Base-by-base conservation (phyloP, 75 land plant genomes). In the Adiantum capillusveneris region DNA sequence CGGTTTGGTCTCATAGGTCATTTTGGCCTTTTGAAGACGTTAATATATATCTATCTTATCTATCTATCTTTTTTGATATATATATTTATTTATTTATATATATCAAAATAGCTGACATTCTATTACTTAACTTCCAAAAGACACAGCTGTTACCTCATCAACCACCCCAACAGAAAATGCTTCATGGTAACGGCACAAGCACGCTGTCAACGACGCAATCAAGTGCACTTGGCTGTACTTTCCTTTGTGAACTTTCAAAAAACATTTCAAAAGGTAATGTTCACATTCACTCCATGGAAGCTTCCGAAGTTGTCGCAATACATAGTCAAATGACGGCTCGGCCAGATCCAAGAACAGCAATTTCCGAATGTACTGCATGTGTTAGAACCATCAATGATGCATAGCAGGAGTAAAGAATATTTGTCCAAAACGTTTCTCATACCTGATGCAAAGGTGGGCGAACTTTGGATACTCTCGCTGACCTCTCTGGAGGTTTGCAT, bases 361-460 rank as follows among this genome's bases (percentile, higher is more conserved):
- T 58, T 89, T 94, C 58, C 98, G 74, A 13, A 89, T 80, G 66
- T 94, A 94, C 98, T 94, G 96, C 86, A 82, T 18, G 14, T 17
- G 21, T 29, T 37, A 50, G 43, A 25, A 42, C 24, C 26, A 31
- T 16, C 59, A 68, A 58, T 56, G 5, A 31, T 12, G 28, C 18
- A 29, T 29, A 60, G 29, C 17, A 22, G 48, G 22, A 20, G 26
- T 22, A 45, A n/a, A 36, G 11, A 31, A 64, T 57, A 52, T 36
- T 58, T 44, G 31, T 2, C 28, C 25, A 19, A 26, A 18, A 34
- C 11, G 14, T 36, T 3, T 5, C 37, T 9, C 37, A 31, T 68
- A 81, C 98, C 88, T 89, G 98, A 76, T 94, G 86, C 73, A 89
- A 63, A 31, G 96, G 98, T 28, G 98, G 96, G 39, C 96, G 96